Conservation (phyloP, 108 stramenopile genomes). For the Pseudonitzschia pungens region DNA sequence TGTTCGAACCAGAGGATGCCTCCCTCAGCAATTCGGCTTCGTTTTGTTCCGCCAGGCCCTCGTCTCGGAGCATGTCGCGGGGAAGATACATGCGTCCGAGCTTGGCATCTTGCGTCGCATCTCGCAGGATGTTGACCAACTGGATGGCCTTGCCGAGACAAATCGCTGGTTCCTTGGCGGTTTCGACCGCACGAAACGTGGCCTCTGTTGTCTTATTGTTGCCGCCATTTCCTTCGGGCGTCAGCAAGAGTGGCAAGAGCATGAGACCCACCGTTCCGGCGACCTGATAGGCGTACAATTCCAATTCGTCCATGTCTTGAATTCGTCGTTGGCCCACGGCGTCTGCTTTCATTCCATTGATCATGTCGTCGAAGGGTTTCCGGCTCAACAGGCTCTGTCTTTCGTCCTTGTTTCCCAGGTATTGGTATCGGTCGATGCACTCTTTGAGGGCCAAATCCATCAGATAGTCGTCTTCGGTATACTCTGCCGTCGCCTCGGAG, state of each 20-base stretch:
- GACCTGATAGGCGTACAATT: conserved; percentile 35
- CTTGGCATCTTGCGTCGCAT: conserved; percentile 26
- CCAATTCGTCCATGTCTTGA: conserved; percentile 27
- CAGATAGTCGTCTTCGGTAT: background rate
- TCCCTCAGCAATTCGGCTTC: background rate
- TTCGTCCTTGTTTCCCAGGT: background rate
- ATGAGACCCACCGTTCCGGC: conserved; percentile 35
- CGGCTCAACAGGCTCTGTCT: background rate
- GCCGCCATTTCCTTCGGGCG: background rate
- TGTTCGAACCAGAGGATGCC: background rate
- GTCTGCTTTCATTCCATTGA: conserved; percentile 29
- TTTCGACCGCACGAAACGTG: background rate
- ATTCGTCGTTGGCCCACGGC: conserved; percentile 19
- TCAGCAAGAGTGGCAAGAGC: conserved; percentile 20
- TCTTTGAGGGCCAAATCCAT: conserved; percentile 13
- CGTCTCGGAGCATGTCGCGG: conserved; percentile 17
- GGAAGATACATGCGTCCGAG: conserved; percentile 32
- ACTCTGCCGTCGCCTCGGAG: background rate
- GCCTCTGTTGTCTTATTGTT: background rate
- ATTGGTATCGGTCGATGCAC: conserved; percentile 2
- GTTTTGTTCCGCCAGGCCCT: background rate
- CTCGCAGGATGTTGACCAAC: conserved; percentile 30
- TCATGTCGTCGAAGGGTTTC: conserved; percentile 31
- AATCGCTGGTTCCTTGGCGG: conserved; percentile 26
- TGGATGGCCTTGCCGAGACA: conserved; percentile 33